Base-by-base conservation (phyloP, 2,329 filamentous ascomycete species). In the Trichoderma breve region DNA sequence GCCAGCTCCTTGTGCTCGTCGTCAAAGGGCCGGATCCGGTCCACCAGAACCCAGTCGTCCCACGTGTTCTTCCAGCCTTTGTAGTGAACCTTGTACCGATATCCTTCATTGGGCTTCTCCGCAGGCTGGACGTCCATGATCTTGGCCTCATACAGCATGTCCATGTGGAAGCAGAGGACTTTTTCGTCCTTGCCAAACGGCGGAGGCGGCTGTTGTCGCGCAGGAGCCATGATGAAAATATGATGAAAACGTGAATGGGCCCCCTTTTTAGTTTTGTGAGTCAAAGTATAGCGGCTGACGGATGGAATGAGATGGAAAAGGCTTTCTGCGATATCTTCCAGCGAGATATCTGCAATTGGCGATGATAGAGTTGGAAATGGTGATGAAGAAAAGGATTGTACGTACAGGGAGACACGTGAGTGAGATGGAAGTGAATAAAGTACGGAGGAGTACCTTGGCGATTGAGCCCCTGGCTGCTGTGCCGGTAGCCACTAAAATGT, bases 41-140 rank as follows among this genome's bases (percentile, higher is more conserved):
- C 95, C 82, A 94, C 91, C 26, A 93, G 90, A 58, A 98, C 96
- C 95, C 95, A 98, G 84, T 99, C 96, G 84, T 99, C 96, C 96
- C 96, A 99, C 87, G 94, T 98, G 82, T 95, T 95, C 86, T 99
- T 99, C 96, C 96, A 99, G 79, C 96, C 96, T 83, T 98, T 98
- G 86, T 99, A 99, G 83, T 99, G 96, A 70, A 99, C 93, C 79
- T 93, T 93, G 84, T 97, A 99, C 80, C 94, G 90, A 79, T 90
- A 94, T 39, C 92, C 90, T 73, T 91, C 84, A 55, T 83, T 91
- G 24, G 83, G 91, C 80, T 90, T 91, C 82, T 92, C 91, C 78
- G 91, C 91, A 58, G 78, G 87, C 86, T 81, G 90, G 36, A 93
- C 87, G 75, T 98, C 95, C 75, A 97, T 89, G 67, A 99, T 91